These are phyloP conservation scores for Sophora flavescens DNA, from an alignment of 306 rosid species.

Conservation along the genomic window DNA sequence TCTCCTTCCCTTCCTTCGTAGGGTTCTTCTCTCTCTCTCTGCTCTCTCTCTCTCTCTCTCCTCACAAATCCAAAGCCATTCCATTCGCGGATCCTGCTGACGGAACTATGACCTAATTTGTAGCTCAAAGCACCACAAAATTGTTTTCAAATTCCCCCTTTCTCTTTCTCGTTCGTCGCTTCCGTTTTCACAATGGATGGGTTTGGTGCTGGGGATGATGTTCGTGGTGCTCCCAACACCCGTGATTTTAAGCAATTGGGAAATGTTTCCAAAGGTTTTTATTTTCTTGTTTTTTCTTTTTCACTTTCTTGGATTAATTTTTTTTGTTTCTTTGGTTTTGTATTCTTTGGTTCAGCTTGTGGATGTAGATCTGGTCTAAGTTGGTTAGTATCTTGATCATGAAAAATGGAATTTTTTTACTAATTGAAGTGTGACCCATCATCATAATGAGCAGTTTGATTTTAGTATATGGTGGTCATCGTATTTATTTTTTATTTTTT, in stretches of 20 bases:
- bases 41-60: background rate
- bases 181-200: slow-evolving; percentile 62
- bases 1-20: background rate
- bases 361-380: slow-evolving; percentile 47
- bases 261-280: slow-evolving; percentile 61
- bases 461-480: background rate
- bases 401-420: background rate
- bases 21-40: slow-evolving; percentile 15
- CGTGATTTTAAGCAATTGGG: slow-evolving; percentile 60
- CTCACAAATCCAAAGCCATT: slow-evolving; percentile 14
- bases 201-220: slow-evolving; percentile 59
- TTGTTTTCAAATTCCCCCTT: slow-evolving; percentile 35
- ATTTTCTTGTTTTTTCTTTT: background rate
- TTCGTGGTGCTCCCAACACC: slow-evolving; percentile 60
- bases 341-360: slow-evolving; percentile 5
- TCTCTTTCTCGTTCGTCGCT: slow-evolving; percentile 38
- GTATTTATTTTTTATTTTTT: background rate
- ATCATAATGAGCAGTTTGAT: background rate
- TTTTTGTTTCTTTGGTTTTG: background rate
- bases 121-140: slow-evolving; percentile 16
- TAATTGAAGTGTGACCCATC: background rate
- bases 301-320: background rate
- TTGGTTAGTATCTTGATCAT: too few relatives aligned
- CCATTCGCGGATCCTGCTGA: background rate
- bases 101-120: slow-evolving; percentile 39